phyloP scores from a whole-genome alignment of 345 rosid genomes.

The Populus tremula region DNA sequence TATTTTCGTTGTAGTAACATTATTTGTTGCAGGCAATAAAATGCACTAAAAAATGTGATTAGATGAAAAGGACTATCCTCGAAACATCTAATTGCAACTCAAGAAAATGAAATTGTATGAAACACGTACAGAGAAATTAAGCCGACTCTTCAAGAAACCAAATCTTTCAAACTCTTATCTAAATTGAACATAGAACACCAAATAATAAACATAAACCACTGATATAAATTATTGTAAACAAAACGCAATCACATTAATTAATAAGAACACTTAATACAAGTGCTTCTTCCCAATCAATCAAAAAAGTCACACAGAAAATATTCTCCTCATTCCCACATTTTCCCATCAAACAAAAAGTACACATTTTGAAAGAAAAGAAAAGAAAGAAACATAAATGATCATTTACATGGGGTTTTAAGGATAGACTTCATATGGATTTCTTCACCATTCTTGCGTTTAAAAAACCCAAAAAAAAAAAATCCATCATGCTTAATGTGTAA shows the following conservation, averaged over 20 bases:
- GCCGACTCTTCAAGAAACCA: too few species aligned
- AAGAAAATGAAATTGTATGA: too few species aligned
- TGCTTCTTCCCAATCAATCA: background rate
- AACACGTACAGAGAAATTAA: background rate
- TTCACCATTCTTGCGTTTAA: slow-evolving; percentile 25
- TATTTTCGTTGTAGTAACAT: background rate
- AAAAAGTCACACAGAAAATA: background rate
- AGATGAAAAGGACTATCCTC: background rate
- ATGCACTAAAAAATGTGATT: background rate
- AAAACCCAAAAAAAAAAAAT: background rate
- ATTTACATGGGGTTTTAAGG: slow-evolving; percentile 22
- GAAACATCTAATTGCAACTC: too few species aligned
- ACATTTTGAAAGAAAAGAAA: background rate
- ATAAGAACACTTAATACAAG: background rate
- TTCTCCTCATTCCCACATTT: background rate
- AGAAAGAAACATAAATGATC: slow-evolving; percentile 2
- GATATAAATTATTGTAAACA: background rate
- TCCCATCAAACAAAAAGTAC: background rate
- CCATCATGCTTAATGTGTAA: slow-evolving; percentile 20
- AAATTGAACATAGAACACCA: too few species aligned
- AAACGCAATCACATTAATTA: background rate
- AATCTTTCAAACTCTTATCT: too few species aligned
- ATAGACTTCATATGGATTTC: background rate
- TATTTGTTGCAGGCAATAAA: background rate
- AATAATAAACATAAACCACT: background rate